phyloP scores from a whole-genome alignment of 768 basidiomycete species.

The Termitomyces eurrhizus region DNA sequence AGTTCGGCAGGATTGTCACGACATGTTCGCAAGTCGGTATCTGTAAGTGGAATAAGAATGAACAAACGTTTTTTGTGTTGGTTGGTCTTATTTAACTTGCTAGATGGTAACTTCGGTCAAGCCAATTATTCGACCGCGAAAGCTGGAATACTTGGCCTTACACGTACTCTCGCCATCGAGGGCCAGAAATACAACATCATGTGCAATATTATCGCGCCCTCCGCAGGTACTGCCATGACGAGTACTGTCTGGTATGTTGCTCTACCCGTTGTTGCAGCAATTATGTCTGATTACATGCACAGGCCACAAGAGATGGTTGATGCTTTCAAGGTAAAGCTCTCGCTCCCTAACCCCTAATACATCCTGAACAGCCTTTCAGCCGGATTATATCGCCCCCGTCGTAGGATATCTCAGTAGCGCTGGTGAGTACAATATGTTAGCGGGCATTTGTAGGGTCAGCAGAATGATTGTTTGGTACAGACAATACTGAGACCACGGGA shows the following conservation, averaged over 20 bases:
- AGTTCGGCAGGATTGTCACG: constrained; percentile 92
- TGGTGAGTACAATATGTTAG: constrained; percentile 28
- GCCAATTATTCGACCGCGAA: constrained; percentile 95
- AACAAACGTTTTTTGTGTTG: neutral
- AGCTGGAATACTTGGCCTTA: constrained; percentile 86
- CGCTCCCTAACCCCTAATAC: neutral
- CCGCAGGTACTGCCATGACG: constrained; percentile 91
- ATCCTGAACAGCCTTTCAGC: constrained; percentile 35
- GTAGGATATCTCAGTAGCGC: constrained; percentile 88
- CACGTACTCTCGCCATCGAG: constrained; percentile 87
- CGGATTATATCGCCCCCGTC: constrained; percentile 89
- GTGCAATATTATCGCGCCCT: constrained; percentile 84
- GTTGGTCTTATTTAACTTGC: neutral
- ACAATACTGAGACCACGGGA: constrained; percentile 71
- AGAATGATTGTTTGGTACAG: constrained; percentile 25
- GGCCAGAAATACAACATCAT: constrained; percentile 89
- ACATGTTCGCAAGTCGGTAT: constrained; percentile 93
- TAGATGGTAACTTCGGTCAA: constrained; percentile 95
- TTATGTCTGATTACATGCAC: neutral
- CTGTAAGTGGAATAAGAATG: constrained; percentile 53
- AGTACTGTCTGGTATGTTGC: constrained; percentile 65
- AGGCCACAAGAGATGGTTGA: constrained; percentile 86
- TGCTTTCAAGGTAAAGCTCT: constrained; percentile 66
- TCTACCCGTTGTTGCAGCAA: neutral
- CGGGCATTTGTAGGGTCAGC: too few species aligned